Base-by-base conservation (phyloP, 179 eudicot genomes). In the Sideroxylon spinosum region DNA sequence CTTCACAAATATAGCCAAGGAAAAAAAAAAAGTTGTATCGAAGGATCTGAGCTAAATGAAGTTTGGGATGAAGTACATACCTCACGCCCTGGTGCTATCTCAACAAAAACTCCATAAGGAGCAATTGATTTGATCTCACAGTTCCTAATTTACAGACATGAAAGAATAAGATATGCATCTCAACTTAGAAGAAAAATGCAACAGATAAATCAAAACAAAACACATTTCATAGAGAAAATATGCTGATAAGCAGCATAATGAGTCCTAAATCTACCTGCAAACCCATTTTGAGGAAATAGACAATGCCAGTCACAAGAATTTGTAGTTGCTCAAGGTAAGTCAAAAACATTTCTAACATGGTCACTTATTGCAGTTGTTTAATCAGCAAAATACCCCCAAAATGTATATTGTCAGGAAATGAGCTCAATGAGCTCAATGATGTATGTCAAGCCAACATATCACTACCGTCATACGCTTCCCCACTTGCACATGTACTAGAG, bases 71-170 rank as follows among this genome's bases (percentile, higher is more conserved):
- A 48, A 71, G 22, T 62, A 61, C 9, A 74, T 90, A 95, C 99
- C 99, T 96, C 99, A 78, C 89, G 89, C 65, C 99, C 99, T 72
- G 97, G 98, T 52, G 96, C 90, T 82, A 96, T 94, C 88, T 96
- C 99, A 68, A 94, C 92, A 80, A 96, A 96, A 62, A 80, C 97
- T 78, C 99, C 99, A 79, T 92, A 96, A 79, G 98, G 87, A 66
- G 92, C 87, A 61, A 94, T 79, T 60, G 99, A 86, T 85, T 92
- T 96, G 79, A 96, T 94, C 81, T 87, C 96, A 70, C 99, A 88
- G 71, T 94, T 88, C 92, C 97, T 95, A 90, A 79, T 49, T 59
- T 59, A 73, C 78, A 76, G 48, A 74, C 20, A 57, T 12, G 55
- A 76, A 7, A 65, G 77, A 29, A 25, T 63, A 50, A 53, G 48